Evolutionary conservation across 2,329 filamentous ascomycete genomes (phyloP).

Genomic region (Scopulariopsis brevicaulis): DNA sequence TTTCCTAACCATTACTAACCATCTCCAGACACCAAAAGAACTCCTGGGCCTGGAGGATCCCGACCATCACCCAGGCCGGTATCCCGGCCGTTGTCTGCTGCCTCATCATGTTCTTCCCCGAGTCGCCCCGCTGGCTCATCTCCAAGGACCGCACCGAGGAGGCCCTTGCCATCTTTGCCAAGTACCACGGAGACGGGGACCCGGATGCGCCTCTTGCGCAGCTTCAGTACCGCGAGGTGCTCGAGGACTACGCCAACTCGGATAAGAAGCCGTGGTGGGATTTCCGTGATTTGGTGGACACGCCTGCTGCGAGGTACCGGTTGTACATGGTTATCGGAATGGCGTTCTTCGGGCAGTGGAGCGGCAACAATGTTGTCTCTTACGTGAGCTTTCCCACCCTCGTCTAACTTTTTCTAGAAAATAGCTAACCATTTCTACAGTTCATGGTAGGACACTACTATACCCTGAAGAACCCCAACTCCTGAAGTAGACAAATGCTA

Average conservation of each 20-base stretch:
- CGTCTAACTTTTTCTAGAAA: constrained; percentile 8
- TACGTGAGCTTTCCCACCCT: constrained; percentile 53
- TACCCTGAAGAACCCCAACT: background rate
- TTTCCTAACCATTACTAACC: background rate
- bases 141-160: constrained; percentile 51
- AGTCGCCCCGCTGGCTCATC: constrained; percentile 55
- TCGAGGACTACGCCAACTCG: constrained; percentile 44
- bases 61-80: constrained; percentile 15
- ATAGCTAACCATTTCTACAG: background rate
- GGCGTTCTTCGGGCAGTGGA: constrained; percentile 57
- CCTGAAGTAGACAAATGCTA: constrained; percentile 5
- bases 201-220: constrained; percentile 47
- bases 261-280: constrained; percentile 28
- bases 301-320: constrained; percentile 52
- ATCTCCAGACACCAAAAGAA: background rate
- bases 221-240: constrained; percentile 57
- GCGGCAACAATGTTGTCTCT: constrained; percentile 54
- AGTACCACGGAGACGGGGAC: constrained; percentile 53
- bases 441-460: no score
- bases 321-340: constrained; percentile 50
- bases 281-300: constrained; percentile 50
- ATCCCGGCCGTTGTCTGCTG: constrained; percentile 10
- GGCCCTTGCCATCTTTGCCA: constrained; percentile 47
- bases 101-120: constrained; percentile 42
- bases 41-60: constrained; percentile 19